Conservation (phyloP, 1,284 basidiomycete genomes). For the Ganoderma leucocontextum region DNA sequence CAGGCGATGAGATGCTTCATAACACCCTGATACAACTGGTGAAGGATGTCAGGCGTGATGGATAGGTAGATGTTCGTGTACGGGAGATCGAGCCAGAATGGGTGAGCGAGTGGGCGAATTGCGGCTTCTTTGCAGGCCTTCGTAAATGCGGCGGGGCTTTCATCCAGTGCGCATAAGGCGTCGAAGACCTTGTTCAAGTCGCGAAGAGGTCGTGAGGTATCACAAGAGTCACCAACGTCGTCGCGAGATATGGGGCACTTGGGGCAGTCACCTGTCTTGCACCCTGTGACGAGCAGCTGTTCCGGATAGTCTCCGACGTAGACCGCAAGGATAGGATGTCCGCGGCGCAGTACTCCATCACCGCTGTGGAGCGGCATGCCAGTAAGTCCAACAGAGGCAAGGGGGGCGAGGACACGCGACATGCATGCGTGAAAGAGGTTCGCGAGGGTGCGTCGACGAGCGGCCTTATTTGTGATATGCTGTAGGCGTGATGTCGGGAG, state of each 20-base stretch:
- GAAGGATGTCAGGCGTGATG: constrained; percentile 37
- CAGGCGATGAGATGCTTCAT: constrained; percentile 42
- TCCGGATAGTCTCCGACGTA: no score
- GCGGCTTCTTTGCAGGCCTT: no score
- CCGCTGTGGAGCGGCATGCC: constrained; percentile 46
- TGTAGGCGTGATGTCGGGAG: constrained; percentile 49
- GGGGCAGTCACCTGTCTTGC: no score
- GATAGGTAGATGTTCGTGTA: constrained; percentile 36
- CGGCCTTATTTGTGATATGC: constrained; percentile 36
- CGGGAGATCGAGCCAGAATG: constrained; percentile 44
- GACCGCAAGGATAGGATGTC: constrained; percentile 48
- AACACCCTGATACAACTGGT: constrained; percentile 41
- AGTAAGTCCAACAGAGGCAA: constrained; percentile 42
- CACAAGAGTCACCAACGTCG: no score
- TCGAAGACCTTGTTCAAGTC: no score
- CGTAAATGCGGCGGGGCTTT: no score
- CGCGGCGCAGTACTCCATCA: constrained; percentile 43
- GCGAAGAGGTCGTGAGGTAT: no score
- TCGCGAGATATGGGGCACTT: no score
- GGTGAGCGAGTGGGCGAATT: no score
- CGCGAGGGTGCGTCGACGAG: constrained; percentile 27
- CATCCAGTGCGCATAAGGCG: no score
- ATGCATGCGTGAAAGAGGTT: constrained; percentile 52
- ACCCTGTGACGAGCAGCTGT: no score
- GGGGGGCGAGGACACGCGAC: constrained; percentile 34